Base-by-base conservation (phyloP, 176 grass and related monocot species). In the Bonia amplexicaulis region DNA sequence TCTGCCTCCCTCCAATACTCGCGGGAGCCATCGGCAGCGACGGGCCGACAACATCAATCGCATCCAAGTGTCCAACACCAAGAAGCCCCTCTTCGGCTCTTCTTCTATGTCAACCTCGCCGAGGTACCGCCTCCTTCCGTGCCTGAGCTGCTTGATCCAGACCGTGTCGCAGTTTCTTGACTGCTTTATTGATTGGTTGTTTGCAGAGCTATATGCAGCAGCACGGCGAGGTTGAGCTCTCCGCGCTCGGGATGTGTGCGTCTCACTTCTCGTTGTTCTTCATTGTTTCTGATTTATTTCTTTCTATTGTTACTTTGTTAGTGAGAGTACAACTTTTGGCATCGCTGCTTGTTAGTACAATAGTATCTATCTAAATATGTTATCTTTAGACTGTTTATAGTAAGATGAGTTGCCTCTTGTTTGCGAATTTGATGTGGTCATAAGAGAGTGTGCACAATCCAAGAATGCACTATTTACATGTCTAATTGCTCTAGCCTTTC, bases 31-130 rank as follows among this genome's bases (percentile, higher is more conserved):
- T 37, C 13, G 69, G 44, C n/a, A 45, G 66, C 33, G 86, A 82
- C 39, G 84, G 66, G 22, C 79, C 26, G 69, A 25, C 26, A 8
- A 73, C 46, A 93, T 89, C 85, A 98, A 97, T 74, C 86, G 95
- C 74, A 93, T 94, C 91, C 95, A 93, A 82, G 90, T 97, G 17
- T 97, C 95, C 64, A 97, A 94, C 64, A 97, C 92, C 12, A 97
- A 97, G 84, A 97, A 94, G 59, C 92, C 95, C 47, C 2, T 33
- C 31, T 33, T 33, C 31, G 31, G 2, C 92, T 97, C 65, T 94
- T 94, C 85, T 97, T 97, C 82, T 97, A 97, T 20, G 95, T 97
- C 86, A 97, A 97, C 78, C 92, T 97, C 53, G 92, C 95, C 80
- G 94, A 97, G 95, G 95, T 94, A 80, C 71, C 52, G 2, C 39